Conservation (phyloP, 768 basidiomycete genomes). For the Boletus rufocinnamomeus region DNA sequence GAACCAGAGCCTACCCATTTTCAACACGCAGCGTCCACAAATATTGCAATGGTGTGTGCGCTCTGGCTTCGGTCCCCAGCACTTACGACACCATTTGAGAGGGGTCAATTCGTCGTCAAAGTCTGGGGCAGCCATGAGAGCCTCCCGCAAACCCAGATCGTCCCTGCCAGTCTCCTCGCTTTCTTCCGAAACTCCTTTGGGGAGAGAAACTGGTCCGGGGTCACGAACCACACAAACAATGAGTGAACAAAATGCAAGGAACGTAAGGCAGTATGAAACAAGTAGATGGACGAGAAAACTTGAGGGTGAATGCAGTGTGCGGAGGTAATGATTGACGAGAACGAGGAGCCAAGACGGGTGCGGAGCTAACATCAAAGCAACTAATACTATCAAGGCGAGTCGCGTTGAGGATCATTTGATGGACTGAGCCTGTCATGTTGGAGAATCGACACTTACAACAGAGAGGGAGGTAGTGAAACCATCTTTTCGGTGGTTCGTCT, state of each 20-base stretch:
- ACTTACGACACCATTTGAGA: constrained; percentile 75
- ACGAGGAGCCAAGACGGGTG: constrained; percentile 74
- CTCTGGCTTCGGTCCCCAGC: constrained; percentile 79
- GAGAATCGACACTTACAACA: constrained; percentile 42
- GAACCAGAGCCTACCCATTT: constrained; percentile 63
- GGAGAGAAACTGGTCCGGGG: constrained; percentile 59
- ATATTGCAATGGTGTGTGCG: constrained; percentile 75
- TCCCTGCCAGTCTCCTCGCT: constrained; percentile 37
- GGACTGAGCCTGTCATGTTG: background rate
- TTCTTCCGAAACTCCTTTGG: constrained; percentile 27
- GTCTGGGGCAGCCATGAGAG: constrained; percentile 51
- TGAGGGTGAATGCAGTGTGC: constrained; percentile 48
- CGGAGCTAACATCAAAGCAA: constrained; percentile 64
- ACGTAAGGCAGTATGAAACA: constrained; percentile 64
- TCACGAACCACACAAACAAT: constrained; percentile 72
- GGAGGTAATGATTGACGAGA: constrained; percentile 66
- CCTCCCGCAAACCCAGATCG: constrained; percentile 57
- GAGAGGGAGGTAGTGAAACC: constrained; percentile 62
- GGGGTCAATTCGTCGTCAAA: constrained; percentile 58
- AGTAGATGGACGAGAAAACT: constrained; percentile 56
- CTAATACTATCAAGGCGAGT: constrained; percentile 37
- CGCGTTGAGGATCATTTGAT: constrained; percentile 3
- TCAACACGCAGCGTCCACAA: constrained; percentile 79
- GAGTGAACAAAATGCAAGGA: constrained; percentile 71
- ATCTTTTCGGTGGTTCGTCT: constrained; percentile 44